Evolutionary conservation across 176 grass and related monocot species (phyloP), one percentile per base, ranked within the genome.

Genomic region (Urochloa ruziziensis): DNA sequence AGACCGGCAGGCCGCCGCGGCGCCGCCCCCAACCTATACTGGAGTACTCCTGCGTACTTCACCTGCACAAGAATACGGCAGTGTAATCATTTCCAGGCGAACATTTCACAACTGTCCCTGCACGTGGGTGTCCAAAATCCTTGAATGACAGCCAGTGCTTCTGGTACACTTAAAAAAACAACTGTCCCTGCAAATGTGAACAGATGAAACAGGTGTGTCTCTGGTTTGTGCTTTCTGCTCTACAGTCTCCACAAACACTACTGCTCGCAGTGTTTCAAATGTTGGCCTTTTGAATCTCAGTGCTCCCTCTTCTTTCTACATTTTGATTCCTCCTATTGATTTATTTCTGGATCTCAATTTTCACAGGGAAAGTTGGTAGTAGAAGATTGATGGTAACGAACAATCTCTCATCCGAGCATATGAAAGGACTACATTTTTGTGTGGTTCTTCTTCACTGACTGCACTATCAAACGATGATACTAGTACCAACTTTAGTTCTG

Each of bases 41-140:
- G n/a, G n/a, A n/a, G 48, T 18, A 1, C 62, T 6, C 13, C 6
- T 24, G 25, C 24, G 57, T 61, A 61, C 58, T 61, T 29, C 58
- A 28, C 13, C 35, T 43, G 66, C 23, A 44, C 39, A 69, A 16
- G n/a, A 17, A 43, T 70, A 53, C 52, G 51, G 39, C 15, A 62
- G 14, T 5, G 59, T 39, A 69, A 77, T 88, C 42, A 88, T 88
- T 77, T 42, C 73, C 27, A 4, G 2, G 0, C 40, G 28, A 72
- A 51, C 72, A 49, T 82, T 37, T 29, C 36, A 27, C 13, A 76
- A 7, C 49, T 82, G 62, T 70, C 53, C 61, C 65, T 5, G 52
- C 78, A 47, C n/a, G n/a, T n/a, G n/a, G n/a, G n/a, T n/a, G n/a
- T n/a, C n/a, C n/a, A n/a, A n/a, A n/a, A n/a, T n/a, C n/a, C n/a